These are phyloP conservation scores for Bullera alba DNA, from an alignment of 768 basidiomycete genomes.

Conservation along the genomic window DNA sequence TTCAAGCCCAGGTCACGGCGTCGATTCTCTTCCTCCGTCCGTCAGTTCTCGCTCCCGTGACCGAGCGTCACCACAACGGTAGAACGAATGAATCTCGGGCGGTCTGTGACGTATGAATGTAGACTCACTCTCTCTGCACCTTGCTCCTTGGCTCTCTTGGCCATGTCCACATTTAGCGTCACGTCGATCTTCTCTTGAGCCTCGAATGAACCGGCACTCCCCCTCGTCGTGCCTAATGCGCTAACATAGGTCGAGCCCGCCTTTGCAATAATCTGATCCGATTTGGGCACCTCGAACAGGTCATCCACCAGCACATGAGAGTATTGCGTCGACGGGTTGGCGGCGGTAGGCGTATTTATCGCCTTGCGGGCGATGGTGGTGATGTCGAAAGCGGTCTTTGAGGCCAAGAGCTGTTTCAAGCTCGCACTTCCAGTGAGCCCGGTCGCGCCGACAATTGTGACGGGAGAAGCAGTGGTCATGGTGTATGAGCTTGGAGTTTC, in stretches of 20 bases:
- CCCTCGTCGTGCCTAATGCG: slow-evolving; percentile 40
- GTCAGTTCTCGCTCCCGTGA: no score
- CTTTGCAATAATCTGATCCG: slow-evolving; percentile 2
- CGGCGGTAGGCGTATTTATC: slow-evolving; percentile 4
- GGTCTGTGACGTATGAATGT: no score
- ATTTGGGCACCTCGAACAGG: slow-evolving; percentile 8
- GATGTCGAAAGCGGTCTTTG: slow-evolving; percentile 25
- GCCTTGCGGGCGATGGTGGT: slow-evolving; percentile 34
- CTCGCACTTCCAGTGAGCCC: slow-evolving; percentile 39
- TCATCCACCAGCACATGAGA: slow-evolving; percentile 17
- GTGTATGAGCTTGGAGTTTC: no score
- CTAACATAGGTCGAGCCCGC: slow-evolving; percentile 24
- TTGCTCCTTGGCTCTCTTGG: slow-evolving; percentile 34
- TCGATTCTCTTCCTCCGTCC: no score
- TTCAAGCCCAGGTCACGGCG: not conserved
- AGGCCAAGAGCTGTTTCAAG: slow-evolving; percentile 20
- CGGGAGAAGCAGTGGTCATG: slow-evolving; percentile 1
- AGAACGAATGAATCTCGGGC: no score
- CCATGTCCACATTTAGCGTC: slow-evolving; percentile 36
- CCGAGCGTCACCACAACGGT: no score
- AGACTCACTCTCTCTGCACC: slow-evolving; percentile 37
- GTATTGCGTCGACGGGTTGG: slow-evolving; percentile 10
- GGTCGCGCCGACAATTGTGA: slow-evolving; percentile 40
- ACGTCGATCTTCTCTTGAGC: slow-evolving; percentile 38
- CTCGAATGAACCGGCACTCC: slow-evolving; percentile 27